Evolutionary conservation across 2,329 filamentous ascomycete species (phyloP).

Genomic region (Thielaviopsis musarum): DNA sequence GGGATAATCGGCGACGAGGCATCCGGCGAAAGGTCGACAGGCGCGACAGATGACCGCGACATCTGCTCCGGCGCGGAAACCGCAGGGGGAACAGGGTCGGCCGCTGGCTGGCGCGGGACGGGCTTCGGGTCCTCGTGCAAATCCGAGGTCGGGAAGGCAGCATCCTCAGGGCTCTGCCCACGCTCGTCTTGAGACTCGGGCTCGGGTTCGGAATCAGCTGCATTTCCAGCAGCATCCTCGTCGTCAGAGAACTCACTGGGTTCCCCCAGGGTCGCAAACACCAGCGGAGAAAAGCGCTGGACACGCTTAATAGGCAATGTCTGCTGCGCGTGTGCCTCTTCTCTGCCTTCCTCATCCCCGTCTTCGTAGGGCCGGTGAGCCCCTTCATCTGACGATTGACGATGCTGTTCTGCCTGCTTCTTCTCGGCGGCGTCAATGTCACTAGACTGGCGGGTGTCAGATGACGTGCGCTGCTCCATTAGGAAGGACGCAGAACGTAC

Average conservation of each 20-base stretch:
- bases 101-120: not conserved
- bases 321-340: not conserved
- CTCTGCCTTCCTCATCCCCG: not conserved
- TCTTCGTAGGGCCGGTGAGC: not conserved
- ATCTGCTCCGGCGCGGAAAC: not conserved
- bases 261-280: not conserved
- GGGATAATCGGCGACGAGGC: conserved; percentile 3
- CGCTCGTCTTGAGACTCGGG: not conserved
- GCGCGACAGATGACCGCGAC: not conserved
- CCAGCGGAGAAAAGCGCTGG: not conserved
- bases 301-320: not conserved
- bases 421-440: not conserved
- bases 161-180: not conserved
- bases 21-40: not conserved
- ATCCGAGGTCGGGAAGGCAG: not conserved
- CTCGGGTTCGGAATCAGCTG: not conserved
- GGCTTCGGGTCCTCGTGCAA: not conserved
- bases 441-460: not conserved
- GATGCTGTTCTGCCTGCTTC: not conserved
- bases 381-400: not conserved
- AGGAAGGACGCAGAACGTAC: conserved; percentile 13
- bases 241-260: not conserved
- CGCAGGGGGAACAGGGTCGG: not conserved
- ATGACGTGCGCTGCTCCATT: not conserved
- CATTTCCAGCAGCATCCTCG: not conserved